Percentiles rank a stretch among this genome's conserved stretches.
Conservation (phyloP, 192 early-diverging fungal genomes). For the Gryganskiella cystojenkinii region DNA sequence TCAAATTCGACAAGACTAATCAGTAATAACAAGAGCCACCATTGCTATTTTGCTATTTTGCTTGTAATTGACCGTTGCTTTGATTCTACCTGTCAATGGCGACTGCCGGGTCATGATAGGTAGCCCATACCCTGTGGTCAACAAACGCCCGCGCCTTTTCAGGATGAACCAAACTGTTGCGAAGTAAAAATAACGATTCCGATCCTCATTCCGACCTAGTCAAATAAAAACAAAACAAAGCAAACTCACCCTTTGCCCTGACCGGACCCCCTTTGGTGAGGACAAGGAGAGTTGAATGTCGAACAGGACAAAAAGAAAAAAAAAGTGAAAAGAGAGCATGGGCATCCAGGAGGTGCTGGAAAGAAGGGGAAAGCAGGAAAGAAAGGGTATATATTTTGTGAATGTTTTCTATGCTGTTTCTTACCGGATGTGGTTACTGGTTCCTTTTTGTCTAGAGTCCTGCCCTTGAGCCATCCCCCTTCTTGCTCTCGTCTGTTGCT, state of each 20-base stretch:
- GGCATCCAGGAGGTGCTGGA: not conserved
- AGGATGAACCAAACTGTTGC: no score
- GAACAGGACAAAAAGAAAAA: not conserved
- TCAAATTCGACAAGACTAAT: no score
- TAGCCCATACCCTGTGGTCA: not conserved
- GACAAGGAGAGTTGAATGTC: not conserved
- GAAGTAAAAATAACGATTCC: no score
- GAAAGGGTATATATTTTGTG: not conserved
- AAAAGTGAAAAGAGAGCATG: not conserved
- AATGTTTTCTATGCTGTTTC: not conserved
- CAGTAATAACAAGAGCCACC: no score
- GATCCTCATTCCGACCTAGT: no score
- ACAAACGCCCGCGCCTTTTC: no score
- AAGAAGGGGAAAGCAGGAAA: not conserved
- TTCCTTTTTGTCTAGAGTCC: no score
- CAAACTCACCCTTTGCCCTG: no score
- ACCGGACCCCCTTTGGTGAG: not conserved
- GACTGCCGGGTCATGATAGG: not conserved
- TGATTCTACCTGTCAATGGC: not conserved
- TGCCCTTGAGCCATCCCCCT: not conserved
- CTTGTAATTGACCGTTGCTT: no score
- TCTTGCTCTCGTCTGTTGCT: not conserved
- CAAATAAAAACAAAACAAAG: no score
- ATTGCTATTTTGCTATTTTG: no score
- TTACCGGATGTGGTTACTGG: not conserved